Evolutionary conservation across 225 moss, liverwort and hornwort species (phyloP).

Genomic region (Takakia lepidozioides): DNA sequence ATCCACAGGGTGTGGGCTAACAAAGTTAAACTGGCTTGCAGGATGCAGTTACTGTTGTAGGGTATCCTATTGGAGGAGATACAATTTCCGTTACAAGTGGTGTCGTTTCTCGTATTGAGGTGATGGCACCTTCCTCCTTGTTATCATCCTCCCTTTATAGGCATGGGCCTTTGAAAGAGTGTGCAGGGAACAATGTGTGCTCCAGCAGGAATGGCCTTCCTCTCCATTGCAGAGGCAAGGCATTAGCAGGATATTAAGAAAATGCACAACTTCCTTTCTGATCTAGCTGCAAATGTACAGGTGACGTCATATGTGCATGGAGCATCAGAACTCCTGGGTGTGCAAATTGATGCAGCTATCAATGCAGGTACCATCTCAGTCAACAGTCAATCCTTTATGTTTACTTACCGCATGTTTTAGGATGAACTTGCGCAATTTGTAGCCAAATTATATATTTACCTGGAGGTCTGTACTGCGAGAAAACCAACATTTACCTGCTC

Average conservation of each 20-base stretch:
- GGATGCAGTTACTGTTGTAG: slow-evolving; percentile 98
- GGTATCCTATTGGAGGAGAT: slow-evolving; percentile 98
- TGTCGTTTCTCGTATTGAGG: slow-evolving; percentile 98
- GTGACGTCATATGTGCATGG: slow-evolving; percentile 98
- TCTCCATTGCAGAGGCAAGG: no score
- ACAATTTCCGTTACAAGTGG: slow-evolving; percentile 98
- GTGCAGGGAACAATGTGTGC: no score
- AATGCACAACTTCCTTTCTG: no score
- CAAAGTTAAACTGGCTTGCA: slow-evolving; percentile 24
- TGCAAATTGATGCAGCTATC: slow-evolving; percentile 98
- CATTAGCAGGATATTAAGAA: no score
- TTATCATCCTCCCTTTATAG: not conserved
- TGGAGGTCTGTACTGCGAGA: no score
- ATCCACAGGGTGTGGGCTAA: no score
- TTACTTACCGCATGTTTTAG: no score
- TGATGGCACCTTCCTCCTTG: slow-evolving; percentile 14
- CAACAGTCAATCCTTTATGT: no score
- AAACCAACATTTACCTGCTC: no score
- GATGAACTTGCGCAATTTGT: no score
- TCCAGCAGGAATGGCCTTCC: no score
- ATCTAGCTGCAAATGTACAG: slow-evolving; percentile 21
- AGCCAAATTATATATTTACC: no score
- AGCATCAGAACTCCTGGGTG: slow-evolving; percentile 93
- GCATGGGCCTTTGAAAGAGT: not conserved
- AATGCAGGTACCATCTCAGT: slow-evolving; percentile 92